Evolutionary conservation across 2,329 filamentous ascomycete genomes (phyloP), one percentile per base, ranked within the genome.

Genomic region (Fusarium nygamai): DNA sequence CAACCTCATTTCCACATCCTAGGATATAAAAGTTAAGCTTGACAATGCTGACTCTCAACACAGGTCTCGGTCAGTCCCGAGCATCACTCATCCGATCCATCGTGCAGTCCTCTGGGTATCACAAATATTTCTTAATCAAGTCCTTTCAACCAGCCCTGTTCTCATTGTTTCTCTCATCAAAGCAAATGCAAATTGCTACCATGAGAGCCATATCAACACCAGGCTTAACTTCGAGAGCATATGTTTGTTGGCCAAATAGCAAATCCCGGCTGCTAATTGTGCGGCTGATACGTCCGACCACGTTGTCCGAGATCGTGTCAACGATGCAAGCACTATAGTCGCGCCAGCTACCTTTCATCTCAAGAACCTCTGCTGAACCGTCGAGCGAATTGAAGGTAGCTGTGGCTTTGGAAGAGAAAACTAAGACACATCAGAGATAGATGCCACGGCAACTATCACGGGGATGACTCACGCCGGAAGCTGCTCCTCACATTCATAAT

Each of bases 131-230:
- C 8, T 56, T 51, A 48, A 12, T 47, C 20, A 31, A 24, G 12
- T 8, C 19, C 29, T 17, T 20, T 11, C 19, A 9, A 19, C 12
- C 17, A 24, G 29, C 29, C 29, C 22, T 34, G 10, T 51, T 46
- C 46, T 48, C 46, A 27, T 48, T 48, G 27, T 48, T 48, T 29
- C 22, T 88, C 85, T 93, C 91, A 72, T 93, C 92, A 68, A 93
- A 82, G 69, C 88, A 90, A 60, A 94, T 90, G 78, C 91, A 93
- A 77, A 93, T 83, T 17, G 91, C 92, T 0, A 86, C 89, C 73
- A 93, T 88, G 53, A 93, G 78, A 8, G 90, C 88, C 81, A 92
- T 86, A 77, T 94, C 92, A 12, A 92, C 89, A 22, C 88, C 88
- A 0, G 91, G 90, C 3, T 91, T 91, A 11, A 93, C 86, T 2